A percentile compares a stretch with the other conserved stretches of the same genome.
phyloP scores from a whole-genome alignment of 192 early-diverging fungal genomes.

The Backusella liffmaniae region DNA sequence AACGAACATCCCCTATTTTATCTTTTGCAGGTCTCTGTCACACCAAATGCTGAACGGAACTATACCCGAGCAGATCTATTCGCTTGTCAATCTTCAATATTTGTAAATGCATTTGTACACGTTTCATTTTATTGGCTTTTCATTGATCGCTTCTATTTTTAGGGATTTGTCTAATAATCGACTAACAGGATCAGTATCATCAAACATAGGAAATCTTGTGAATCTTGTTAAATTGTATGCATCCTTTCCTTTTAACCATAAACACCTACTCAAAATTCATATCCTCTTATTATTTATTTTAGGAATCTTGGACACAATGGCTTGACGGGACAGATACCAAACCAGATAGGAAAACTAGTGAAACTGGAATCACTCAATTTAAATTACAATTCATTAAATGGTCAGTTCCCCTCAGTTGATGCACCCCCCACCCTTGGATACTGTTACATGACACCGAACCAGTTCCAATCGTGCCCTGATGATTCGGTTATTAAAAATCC shows the following conservation, averaged over 20 bases:
- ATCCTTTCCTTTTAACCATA: neutral
- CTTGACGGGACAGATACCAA: slow-evolving; percentile 23
- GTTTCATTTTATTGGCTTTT: neutral
- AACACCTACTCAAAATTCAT: neutral
- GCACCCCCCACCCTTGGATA: slow-evolving; percentile 28
- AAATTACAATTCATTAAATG: slow-evolving; percentile 32
- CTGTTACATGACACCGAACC: slow-evolving; percentile 29
- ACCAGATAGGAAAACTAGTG: slow-evolving; percentile 12
- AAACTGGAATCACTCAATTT: slow-evolving; percentile 24
- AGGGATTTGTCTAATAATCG: slow-evolving; percentile 38
- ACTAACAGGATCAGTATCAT: slow-evolving; percentile 30
- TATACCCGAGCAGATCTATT: slow-evolving; percentile 28
- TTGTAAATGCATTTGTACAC: slow-evolving; percentile 29
- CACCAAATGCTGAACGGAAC: slow-evolving; percentile 24
- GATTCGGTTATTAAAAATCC: slow-evolving; percentile 14
- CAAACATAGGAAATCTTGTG: slow-evolving; percentile 26
- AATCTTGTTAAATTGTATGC: slow-evolving; percentile 35
- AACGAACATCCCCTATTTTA: neutral
- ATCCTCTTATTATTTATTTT: neutral
- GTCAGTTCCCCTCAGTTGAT: slow-evolving; percentile 27
- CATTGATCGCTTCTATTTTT: slow-evolving; percentile 3
- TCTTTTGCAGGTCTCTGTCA: slow-evolving; percentile 15
- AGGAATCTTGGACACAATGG: slow-evolving; percentile 28
- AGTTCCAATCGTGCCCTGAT: slow-evolving; percentile 33
- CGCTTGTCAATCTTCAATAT: slow-evolving; percentile 14